Percentiles rank a stretch among this genome's conserved stretches.
Evolutionary conservation across 192 early-diverging fungal species (phyloP).

Genomic region (Haplosporangium gracile): DNA sequence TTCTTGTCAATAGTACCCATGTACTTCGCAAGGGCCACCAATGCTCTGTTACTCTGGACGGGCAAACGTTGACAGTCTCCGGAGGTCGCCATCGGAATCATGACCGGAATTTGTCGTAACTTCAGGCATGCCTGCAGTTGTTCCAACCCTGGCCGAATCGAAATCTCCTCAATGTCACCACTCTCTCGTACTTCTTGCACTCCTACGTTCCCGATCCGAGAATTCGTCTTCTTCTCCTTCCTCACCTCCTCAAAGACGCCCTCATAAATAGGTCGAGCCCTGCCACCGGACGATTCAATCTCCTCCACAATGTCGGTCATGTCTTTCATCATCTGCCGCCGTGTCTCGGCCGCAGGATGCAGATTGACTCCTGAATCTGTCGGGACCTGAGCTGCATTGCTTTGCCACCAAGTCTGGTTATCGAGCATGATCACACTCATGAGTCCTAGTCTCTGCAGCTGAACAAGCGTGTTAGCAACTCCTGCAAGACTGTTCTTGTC

Average conservation of each 20-base stretch:
- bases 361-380: conserved; percentile 2
- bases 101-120: conserved; percentile 74
- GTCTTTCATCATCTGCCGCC: conserved; percentile 63
- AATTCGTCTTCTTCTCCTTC: not conserved
- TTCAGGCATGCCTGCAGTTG: conserved; percentile 72
- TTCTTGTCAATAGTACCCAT: conserved; percentile 32
- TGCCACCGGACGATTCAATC: conserved; percentile 80
- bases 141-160: conserved; percentile 57
- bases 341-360: conserved; percentile 30
- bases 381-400: conserved; percentile 9
- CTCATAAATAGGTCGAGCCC: conserved; percentile 76
- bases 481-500: conserved; percentile 46
- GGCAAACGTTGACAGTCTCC: conserved; percentile 52
- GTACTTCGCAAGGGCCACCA: conserved; percentile 64
- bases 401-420: conserved; percentile 60
- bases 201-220: not conserved
- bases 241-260: conserved; percentile 64
- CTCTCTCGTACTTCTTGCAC: conserved; percentile 21
- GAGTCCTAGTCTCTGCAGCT: conserved; percentile 75
- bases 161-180: not conserved
- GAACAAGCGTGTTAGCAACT: conserved; percentile 70
- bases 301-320: conserved; percentile 72
- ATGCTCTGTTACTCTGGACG: conserved; percentile 64
- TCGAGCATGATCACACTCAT: conserved; percentile 76
- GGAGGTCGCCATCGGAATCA: conserved; percentile 62